phyloP scores from a whole-genome alignment of 768 basidiomycete species.

The Exidia glandulosa region DNA sequence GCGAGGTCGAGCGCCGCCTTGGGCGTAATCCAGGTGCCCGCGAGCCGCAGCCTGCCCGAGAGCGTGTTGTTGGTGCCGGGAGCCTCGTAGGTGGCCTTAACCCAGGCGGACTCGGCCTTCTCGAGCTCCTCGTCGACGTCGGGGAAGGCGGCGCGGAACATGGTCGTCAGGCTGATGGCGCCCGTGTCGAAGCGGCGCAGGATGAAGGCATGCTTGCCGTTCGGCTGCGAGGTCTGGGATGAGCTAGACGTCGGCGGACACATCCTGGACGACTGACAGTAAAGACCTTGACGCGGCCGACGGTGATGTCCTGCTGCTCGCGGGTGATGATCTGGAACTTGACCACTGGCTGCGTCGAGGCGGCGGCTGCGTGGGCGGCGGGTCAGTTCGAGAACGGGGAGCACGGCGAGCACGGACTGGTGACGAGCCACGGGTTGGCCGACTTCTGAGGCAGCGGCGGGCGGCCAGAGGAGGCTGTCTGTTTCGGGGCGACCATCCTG shows the following conservation, averaged over 20 bases:
- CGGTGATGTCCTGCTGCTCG: slow-evolving; percentile 79
- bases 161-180: slow-evolving; percentile 85
- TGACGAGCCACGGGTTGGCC: background rate
- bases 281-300: slow-evolving; percentile 81
- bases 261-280: slow-evolving; percentile 43
- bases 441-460: background rate
- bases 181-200: slow-evolving; percentile 89
- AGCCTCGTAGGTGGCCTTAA: slow-evolving; percentile 68
- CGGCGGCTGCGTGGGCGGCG: background rate
- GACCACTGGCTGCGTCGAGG: slow-evolving; percentile 45
- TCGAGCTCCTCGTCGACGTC: slow-evolving; percentile 67
- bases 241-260: slow-evolving; percentile 12
- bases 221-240: slow-evolving; percentile 33
- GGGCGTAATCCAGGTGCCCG: slow-evolving; percentile 78
- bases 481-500: background rate
- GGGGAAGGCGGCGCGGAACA: slow-evolving; percentile 94
- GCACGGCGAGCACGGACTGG: background rate
- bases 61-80: slow-evolving; percentile 60
- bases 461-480: slow-evolving; percentile 16
- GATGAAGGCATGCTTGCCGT: slow-evolving; percentile 77
- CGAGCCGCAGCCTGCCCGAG: slow-evolving; percentile 61
- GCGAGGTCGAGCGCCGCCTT: slow-evolving; percentile 58
- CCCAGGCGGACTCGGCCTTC: slow-evolving; percentile 70
- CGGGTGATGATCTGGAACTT: slow-evolving; percentile 89
- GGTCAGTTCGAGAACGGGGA: background rate